Conservation (phyloP, 2,329 filamentous ascomycete species). For the Fusarium sp. region DNA sequence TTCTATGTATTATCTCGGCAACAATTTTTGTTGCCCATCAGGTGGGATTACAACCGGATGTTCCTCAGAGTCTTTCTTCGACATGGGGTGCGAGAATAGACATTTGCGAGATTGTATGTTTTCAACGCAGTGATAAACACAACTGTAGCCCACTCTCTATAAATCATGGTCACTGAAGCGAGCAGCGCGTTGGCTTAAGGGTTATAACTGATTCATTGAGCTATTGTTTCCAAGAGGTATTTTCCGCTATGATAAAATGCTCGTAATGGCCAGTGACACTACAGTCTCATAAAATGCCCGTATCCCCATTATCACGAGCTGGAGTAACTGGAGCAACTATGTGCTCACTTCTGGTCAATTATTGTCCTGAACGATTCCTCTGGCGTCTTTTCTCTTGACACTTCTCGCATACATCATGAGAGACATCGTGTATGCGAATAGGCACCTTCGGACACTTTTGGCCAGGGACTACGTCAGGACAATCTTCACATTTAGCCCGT, state of each 20-base stretch:
- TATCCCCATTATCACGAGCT: neutral
- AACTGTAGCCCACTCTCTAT: too few relatives aligned
- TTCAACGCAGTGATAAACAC: fast-evolving
- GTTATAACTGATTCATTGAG: fast-evolving
- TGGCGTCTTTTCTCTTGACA: neutral
- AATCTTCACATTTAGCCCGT: too few relatives aligned
- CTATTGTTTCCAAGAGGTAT: fast-evolving
- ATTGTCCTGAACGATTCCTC: neutral
- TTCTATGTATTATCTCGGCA: neutral
- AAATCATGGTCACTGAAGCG: too few relatives aligned
- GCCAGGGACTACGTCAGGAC: too few relatives aligned
- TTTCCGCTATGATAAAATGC: fast-evolving
- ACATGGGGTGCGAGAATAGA: fast-evolving
- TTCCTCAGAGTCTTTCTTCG: fast-evolving
- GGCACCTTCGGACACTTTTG: too few relatives aligned
- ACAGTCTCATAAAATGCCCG: too few relatives aligned
- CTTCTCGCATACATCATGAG: too few relatives aligned
- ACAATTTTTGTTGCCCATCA: neutral
- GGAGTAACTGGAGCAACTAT: too few relatives aligned
- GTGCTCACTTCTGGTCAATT: neutral
- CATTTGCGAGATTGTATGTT: too few relatives aligned
- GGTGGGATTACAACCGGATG: fast-evolving
- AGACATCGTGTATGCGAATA: too few relatives aligned
- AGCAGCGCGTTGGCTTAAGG: too few relatives aligned
- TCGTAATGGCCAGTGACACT: too few relatives aligned